Conservation (phyloP, 2,329 filamentous ascomycete genomes). For the Cryphonectria japonica region DNA sequence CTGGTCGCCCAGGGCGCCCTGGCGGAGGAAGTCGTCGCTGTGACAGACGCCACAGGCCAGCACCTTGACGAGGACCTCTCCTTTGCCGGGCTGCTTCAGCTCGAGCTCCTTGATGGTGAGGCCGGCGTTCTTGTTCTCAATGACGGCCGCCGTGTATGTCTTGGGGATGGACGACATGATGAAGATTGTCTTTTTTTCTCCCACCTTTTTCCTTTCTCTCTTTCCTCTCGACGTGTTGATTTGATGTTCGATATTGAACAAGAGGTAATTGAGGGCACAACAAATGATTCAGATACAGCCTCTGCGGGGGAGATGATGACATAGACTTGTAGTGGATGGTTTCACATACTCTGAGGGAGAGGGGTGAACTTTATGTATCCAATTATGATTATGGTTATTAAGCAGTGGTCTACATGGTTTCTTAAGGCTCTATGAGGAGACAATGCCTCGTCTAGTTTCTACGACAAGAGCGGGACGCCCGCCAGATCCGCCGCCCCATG, state of each 20-base stretch:
- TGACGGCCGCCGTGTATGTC: slow-evolving; percentile 68
- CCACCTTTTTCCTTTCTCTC: background rate
- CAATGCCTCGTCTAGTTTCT: no score
- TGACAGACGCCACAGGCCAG: slow-evolving; percentile 75
- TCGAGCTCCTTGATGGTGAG: slow-evolving; percentile 63
- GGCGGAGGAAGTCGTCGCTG: slow-evolving; percentile 56
- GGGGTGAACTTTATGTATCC: background rate
- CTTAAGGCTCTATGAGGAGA: no score
- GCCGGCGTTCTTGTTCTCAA: slow-evolving; percentile 55
- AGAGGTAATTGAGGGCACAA: background rate
- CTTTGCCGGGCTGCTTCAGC: slow-evolving; percentile 57
- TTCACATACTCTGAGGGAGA: background rate
- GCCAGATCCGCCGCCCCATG: no score
- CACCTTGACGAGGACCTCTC: slow-evolving; percentile 71
- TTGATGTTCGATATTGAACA: background rate
- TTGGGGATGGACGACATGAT: slow-evolving; percentile 53
- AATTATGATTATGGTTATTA: background rate
- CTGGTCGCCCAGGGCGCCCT: slow-evolving; percentile 55
- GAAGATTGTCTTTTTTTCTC: background rate
- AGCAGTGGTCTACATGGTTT: no score
- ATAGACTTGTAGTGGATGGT: background rate
- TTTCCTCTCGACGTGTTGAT: background rate
- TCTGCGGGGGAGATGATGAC: no score
- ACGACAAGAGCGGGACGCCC: background rate
- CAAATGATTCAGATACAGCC: background rate